Percentiles rank a stretch among this genome's conserved stretches.
Evolutionary conservation across 1,139 yeast species (phyloP).

Genomic region (Eremothecium coryli): DNA sequence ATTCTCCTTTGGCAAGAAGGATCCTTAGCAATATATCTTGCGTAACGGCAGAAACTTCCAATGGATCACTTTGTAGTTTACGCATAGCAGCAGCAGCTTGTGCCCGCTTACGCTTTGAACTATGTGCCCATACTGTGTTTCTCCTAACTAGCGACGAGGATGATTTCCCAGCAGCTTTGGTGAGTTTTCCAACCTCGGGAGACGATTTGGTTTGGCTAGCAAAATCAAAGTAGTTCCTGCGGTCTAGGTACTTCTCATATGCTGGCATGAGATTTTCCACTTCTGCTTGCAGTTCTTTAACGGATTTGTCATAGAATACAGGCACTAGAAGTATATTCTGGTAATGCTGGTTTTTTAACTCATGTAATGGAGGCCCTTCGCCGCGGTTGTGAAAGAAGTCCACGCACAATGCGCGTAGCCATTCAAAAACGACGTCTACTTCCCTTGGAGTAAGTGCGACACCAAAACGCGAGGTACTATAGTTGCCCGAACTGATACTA

Average conservation of each 20-base stretch:
- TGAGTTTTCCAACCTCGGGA: slow-evolving; percentile 10
- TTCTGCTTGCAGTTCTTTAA: slow-evolving; percentile 44
- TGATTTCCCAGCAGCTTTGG: slow-evolving; percentile 44
- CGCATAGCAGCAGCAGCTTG: slow-evolving; percentile 43
- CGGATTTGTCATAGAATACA: slow-evolving; percentile 54
- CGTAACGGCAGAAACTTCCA: slow-evolving; percentile 46
- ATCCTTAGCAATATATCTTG: slow-evolving; percentile 64
- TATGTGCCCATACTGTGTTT: slow-evolving; percentile 64
- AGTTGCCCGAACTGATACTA: not conserved
- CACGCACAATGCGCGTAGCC: slow-evolving; percentile 58
- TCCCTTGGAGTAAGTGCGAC: slow-evolving; percentile 51
- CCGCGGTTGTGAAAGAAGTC: slow-evolving; percentile 79
- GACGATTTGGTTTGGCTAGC: not conserved
- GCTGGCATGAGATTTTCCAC: slow-evolving; percentile 51
- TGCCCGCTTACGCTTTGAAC: slow-evolving; percentile 53
- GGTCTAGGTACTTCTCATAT: slow-evolving; percentile 41
- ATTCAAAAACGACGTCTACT: slow-evolving; percentile 59
- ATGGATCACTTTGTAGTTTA: slow-evolving; percentile 46
- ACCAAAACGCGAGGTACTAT: slow-evolving; percentile 33
- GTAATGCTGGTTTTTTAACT: slow-evolving; percentile 53
- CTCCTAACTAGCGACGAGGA: slow-evolving; percentile 43
- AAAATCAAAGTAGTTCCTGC: slow-evolving; percentile 14
- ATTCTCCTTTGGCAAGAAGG: slow-evolving; percentile 38
- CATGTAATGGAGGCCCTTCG: slow-evolving; percentile 66
- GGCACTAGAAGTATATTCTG: slow-evolving; percentile 59